Evolutionary conservation across 495 filamentous ascomycete genomes (phyloP).

Genomic region (Cairneyella variabilis): DNA sequence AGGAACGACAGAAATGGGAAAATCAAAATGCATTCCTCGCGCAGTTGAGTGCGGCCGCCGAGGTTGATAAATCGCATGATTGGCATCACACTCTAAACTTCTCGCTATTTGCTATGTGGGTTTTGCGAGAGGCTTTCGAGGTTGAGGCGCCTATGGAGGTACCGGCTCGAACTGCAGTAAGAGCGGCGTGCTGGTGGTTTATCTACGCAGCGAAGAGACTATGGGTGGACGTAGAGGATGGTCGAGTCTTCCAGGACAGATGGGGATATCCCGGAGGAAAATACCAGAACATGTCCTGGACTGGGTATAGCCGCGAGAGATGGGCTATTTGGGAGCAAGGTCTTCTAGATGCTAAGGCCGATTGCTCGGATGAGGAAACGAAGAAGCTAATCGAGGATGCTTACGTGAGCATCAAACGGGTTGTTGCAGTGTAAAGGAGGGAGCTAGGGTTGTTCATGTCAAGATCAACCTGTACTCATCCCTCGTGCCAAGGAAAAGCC

Average conservation of each 20-base stretch:
- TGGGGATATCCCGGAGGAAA: not conserved
- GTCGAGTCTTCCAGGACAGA: not conserved
- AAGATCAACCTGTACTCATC: too few species aligned
- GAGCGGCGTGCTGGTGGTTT: not conserved
- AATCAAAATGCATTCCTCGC: not conserved
- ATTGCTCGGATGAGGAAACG: not conserved
- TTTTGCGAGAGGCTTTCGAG: not conserved
- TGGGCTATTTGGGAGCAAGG: not conserved
- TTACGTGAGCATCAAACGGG: not conserved
- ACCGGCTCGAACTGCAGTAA: not conserved
- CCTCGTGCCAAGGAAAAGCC: too few species aligned
- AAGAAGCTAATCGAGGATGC: not conserved
- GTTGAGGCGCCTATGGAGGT: not conserved
- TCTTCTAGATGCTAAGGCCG: not conserved
- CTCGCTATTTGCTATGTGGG: not conserved
- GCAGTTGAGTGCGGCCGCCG: not conserved
- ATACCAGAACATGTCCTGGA: not conserved
- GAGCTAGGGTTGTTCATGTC: too few species aligned
- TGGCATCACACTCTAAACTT: not conserved
- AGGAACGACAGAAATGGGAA: not conserved
- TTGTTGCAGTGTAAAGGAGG: not conserved
- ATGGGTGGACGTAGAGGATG: not conserved
- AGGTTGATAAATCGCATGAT: not conserved
- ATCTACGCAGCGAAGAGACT: not conserved
- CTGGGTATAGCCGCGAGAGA: not conserved